Evolutionary conservation across 352 stramenopile species (phyloP).

Genomic region (Pythium periplocum): DNA sequence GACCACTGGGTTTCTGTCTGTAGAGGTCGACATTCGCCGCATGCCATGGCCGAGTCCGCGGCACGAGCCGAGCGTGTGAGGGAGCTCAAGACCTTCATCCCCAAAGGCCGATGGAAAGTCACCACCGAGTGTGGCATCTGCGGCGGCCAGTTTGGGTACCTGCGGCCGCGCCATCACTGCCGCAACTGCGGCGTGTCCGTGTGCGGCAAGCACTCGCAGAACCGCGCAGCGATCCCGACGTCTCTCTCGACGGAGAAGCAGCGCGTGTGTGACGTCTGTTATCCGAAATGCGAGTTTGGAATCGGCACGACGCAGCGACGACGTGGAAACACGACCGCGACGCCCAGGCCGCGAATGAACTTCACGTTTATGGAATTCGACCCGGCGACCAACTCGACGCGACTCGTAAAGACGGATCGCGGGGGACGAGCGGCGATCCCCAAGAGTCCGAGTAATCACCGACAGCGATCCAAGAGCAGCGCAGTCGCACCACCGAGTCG

Average conservation of each 20-base stretch:
- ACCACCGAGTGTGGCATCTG: conserved; percentile 57
- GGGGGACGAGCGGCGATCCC: neutral
- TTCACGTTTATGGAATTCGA: neutral
- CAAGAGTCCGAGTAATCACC: conserved; percentile 1
- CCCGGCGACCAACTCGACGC: neutral
- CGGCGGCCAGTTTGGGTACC: conserved; percentile 42
- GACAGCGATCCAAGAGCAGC: conserved; percentile 4
- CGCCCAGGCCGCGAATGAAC: neutral
- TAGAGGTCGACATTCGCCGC: neutral
- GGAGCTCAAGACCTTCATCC: conserved; percentile 45
- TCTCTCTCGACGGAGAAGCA: conserved; percentile 61
- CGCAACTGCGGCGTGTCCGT: conserved; percentile 70
- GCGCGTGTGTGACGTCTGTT: conserved; percentile 73
- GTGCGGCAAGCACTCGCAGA: conserved; percentile 64
- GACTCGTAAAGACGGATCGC: conserved; percentile 5
- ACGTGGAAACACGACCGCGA: conserved; percentile 11
- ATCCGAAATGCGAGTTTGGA: conserved; percentile 37
- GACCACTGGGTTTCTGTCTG: no score
- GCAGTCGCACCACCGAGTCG: neutral
- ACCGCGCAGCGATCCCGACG: conserved; percentile 58
- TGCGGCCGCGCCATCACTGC: conserved; percentile 75
- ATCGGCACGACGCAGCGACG: conserved; percentile 15
- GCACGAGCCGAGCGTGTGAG: conserved; percentile 20
- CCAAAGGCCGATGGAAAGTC: conserved; percentile 52
- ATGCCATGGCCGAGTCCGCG: conserved; percentile 1